These are phyloP conservation scores for Clausena lansium DNA, from an alignment of 345 rosid genomes.

Conservation along the genomic window DNA sequence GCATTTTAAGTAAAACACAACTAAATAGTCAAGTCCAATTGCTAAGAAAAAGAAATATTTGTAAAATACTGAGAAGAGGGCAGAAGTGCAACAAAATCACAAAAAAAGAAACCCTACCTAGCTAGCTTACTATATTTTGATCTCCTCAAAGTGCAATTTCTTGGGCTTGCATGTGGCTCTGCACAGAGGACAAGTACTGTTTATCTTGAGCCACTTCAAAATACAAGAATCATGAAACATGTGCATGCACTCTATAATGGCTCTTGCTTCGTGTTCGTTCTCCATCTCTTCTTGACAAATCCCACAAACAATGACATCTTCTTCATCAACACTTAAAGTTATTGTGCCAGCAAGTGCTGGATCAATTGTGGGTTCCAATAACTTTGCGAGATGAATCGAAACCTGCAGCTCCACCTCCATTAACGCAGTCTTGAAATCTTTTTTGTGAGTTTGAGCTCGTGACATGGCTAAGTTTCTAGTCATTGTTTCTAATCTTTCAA, in stretches of 20 bases:
- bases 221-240: neutral
- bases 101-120: too few relatives aligned
- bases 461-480: neutral
- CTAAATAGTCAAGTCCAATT: too few relatives aligned
- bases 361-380: neutral
- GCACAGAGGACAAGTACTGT: neutral
- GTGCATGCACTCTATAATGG: neutral
- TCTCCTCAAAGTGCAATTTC: neutral
- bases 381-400: neutral
- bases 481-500: neutral
- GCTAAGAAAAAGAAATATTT: too few relatives aligned
- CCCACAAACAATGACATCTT: neutral
- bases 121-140: neutral
- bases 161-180: neutral
- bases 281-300: neutral
- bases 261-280: neutral
- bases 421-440: neutral
- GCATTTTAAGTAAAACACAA: too few relatives aligned
- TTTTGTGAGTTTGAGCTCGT: neutral
- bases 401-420: neutral
- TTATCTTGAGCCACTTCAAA: neutral
- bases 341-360: neutral
- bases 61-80: too few relatives aligned
- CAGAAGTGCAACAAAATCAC: too few relatives aligned
- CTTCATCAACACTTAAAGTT: neutral